Percentiles rank a stretch among this genome's conserved stretches.
Conservation (phyloP, 1,284 basidiomycete species). For the Pseudozyma thailandica region DNA sequence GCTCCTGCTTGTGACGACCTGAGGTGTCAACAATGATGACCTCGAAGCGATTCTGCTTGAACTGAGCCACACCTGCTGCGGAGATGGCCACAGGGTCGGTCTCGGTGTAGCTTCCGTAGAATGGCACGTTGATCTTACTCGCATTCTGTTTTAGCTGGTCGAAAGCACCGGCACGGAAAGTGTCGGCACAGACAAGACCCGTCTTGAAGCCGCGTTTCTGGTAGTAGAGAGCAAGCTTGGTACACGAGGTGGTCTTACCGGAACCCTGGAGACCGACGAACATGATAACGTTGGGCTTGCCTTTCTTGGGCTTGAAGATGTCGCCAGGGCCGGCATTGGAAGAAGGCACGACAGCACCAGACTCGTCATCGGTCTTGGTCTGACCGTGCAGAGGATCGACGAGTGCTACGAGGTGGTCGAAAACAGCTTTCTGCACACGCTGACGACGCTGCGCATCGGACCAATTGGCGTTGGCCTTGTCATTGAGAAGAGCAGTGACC, state of each 20-base stretch:
- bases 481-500: constrained; percentile 73
- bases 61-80: constrained; percentile 91
- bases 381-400: constrained; percentile 76
- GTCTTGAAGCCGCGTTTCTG: constrained; percentile 96
- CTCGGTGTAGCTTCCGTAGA: constrained; percentile 98
- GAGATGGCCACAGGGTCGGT: constrained; percentile 97
- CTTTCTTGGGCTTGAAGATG: constrained; percentile 96
- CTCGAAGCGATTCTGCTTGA: constrained; percentile 97
- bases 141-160: constrained; percentile 92
- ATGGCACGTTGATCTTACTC: constrained; percentile 97
- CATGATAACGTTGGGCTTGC: constrained; percentile 95
- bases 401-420: constrained; percentile 92
- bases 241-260: constrained; percentile 96
- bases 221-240: constrained; percentile 83
- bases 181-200: constrained; percentile 98
- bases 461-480: constrained; percentile 56
- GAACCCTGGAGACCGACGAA: constrained; percentile 77
- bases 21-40: constrained; percentile 99
- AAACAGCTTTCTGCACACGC: constrained; percentile 74
- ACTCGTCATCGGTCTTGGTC: constrained; percentile 50
- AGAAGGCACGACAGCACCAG: constrained; percentile 20
- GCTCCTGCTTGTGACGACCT: constrained; percentile 96
- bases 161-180: constrained; percentile 98
- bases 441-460: constrained; percentile 61
- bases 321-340: constrained; percentile 36